Conservation (phyloP, 768 basidiomycete species). For the Clathrus columnatus region DNA sequence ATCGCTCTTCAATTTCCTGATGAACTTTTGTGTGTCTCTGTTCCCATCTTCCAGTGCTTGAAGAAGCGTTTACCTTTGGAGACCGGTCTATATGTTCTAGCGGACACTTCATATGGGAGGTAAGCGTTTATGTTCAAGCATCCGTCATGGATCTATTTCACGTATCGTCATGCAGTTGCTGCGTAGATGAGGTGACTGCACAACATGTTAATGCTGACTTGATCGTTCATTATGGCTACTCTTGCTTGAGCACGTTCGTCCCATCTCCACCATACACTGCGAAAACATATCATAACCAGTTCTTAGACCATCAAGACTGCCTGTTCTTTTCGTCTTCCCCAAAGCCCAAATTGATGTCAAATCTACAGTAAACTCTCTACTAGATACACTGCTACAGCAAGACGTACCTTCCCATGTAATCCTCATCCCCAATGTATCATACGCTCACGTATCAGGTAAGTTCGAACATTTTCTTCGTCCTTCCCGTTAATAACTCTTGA, state of each 20-base stretch:
- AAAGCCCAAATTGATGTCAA: slow-evolving; percentile 54
- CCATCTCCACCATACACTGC: too few species aligned
- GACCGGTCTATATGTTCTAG: slow-evolving; percentile 69
- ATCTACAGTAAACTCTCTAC: slow-evolving; percentile 38
- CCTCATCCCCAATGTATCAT: slow-evolving; percentile 71
- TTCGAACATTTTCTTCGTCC: slow-evolving; percentile 4
- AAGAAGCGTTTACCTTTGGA: slow-evolving; percentile 37
- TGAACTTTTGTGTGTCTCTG: slow-evolving; percentile 79
- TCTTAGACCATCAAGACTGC: slow-evolving; percentile 71
- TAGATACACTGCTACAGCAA: slow-evolving; percentile 12
- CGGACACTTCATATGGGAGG: slow-evolving; percentile 98
- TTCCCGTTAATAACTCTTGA: background rate
- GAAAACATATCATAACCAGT: too few species aligned
- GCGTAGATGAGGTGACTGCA: slow-evolving; percentile 93
- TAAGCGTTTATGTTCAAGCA: too few species aligned
- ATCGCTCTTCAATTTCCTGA: slow-evolving; percentile 95
- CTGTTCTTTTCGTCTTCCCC: slow-evolving; percentile 88
- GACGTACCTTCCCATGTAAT: slow-evolving; percentile 28
- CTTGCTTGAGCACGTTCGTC: slow-evolving; percentile 88
- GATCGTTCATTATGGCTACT: slow-evolving; percentile 92
- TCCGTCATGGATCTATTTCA: too few species aligned
- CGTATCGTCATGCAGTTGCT: slow-evolving; percentile 71
- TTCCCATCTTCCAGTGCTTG: slow-evolving; percentile 68
- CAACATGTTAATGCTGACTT: slow-evolving; percentile 89
- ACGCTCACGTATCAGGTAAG: slow-evolving; percentile 62